Evolutionary conservation across 106 monocot species (phyloP).

Genomic region (Dioscorea zingiberensis): DNA sequence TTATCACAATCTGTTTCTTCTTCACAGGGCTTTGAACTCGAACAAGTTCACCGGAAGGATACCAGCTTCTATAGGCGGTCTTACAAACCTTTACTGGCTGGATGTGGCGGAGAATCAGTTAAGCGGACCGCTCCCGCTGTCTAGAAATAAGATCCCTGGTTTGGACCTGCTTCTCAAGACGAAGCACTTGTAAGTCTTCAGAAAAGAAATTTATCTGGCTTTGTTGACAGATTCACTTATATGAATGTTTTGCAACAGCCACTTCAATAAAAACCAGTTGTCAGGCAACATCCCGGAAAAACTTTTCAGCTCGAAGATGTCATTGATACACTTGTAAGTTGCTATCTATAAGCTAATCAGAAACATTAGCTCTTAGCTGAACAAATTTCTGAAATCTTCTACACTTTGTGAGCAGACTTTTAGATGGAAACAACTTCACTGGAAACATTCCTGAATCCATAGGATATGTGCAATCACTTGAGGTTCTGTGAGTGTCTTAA

Average conservation of each 20-base stretch:
- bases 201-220: not conserved
- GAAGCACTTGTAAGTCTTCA: constrained; percentile 70
- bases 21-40: constrained; percentile 53
- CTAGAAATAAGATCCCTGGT: constrained; percentile 40
- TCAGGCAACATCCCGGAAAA: constrained; percentile 56
- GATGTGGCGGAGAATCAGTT: constrained; percentile 72
- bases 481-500: constrained; percentile 38
- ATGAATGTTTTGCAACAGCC: constrained; percentile 26
- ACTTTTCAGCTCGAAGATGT: constrained; percentile 65
- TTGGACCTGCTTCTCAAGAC: constrained; percentile 49
- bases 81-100: constrained; percentile 58
- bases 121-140: constrained; percentile 58
- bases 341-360: not conserved
- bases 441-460: constrained; percentile 34
- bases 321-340: constrained; percentile 77
- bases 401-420: constrained; percentile 17
- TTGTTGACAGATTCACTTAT: not conserved
- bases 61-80: constrained; percentile 44
- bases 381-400: not conserved
- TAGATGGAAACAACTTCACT: constrained; percentile 37
- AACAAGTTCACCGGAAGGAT: constrained; percentile 58
- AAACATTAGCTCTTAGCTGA: not conserved
- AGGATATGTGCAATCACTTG: constrained; percentile 23
- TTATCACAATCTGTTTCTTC: not conserved
- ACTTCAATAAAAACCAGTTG: constrained; percentile 78